Percentiles rank a stretch among this genome's conserved stretches.
phyloP scores from a whole-genome alignment of 2,329 filamentous ascomycete genomes.

The Aspergillus sp. region DNA sequence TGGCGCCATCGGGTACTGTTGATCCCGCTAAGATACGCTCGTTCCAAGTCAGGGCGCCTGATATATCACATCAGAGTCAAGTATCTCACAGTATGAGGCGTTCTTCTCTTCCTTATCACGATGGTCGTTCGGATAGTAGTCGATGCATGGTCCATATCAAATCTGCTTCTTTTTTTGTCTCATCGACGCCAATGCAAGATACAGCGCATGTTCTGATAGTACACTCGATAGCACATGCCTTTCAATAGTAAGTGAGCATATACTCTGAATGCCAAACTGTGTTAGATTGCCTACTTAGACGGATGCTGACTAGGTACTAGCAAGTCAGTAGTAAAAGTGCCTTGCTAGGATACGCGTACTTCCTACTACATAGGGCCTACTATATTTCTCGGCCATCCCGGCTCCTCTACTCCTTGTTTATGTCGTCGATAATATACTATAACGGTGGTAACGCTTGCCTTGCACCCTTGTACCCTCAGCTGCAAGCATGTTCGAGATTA shows the following conservation, averaged over 20 bases:
- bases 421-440: too few species aligned
- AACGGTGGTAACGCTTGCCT: background rate
- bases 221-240: slow-evolving; percentile 13
- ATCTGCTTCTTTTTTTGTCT: background rate
- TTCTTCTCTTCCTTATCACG: background rate
- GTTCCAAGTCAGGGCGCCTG: slow-evolving; percentile 5
- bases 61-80: slow-evolving; percentile 15
- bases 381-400: background rate
- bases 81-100: too few species aligned
- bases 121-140: slow-evolving; percentile 6
- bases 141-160: slow-evolving; percentile 1
- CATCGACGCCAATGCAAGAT: slow-evolving; percentile 15
- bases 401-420: background rate
- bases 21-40: slow-evolving; percentile 2
- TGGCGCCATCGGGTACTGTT: background rate
- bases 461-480: background rate
- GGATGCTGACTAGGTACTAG: background rate
- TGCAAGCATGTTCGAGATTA: background rate
- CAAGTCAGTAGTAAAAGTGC: background rate
- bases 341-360: background rate
- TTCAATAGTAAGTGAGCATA: background rate
- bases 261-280: background rate
- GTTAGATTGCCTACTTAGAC: background rate
- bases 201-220: slow-evolving; percentile 16
- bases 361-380: background rate